Evolutionary conservation across 805 yeast genomes (phyloP).

Genomic region (Starmerella powellii): DNA sequence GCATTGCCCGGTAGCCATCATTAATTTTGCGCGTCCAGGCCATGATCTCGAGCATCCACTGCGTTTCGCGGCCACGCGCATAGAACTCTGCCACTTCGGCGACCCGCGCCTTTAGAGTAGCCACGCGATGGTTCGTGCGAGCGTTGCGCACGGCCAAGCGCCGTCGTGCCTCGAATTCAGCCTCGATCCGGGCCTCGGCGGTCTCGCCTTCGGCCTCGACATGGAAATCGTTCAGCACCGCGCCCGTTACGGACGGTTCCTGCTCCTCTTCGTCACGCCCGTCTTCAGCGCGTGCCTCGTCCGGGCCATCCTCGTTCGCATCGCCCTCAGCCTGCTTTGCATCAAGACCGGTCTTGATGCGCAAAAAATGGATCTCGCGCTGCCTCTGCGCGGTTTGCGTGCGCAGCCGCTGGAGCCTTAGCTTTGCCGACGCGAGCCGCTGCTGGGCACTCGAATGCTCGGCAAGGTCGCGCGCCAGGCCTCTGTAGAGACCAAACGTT

Average conservation of each 20-base stretch:
- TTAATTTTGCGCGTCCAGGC: not conserved
- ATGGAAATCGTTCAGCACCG: not conserved
- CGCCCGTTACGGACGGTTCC: not conserved
- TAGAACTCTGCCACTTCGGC: not conserved
- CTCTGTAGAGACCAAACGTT: slow-evolving; percentile 1
- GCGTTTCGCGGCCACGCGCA: not conserved
- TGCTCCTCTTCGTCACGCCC: not conserved
- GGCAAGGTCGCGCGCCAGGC: slow-evolving; percentile 1
- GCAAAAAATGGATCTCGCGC: no score
- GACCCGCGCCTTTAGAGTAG: not conserved
- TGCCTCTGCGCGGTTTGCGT: not conserved
- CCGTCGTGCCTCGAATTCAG: slow-evolving; percentile 3
- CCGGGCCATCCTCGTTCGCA: not conserved
- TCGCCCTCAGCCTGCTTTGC: not conserved
- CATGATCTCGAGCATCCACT: not conserved
- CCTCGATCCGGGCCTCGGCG: slow-evolving; percentile 1
- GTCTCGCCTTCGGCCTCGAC: slow-evolving; percentile 2
- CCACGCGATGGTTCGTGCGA: not conserved
- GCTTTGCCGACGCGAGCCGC: not conserved
- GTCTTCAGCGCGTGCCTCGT: not conserved
- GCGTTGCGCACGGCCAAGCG: not conserved
- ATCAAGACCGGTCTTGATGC: no score
- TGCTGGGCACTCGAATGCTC: not conserved
- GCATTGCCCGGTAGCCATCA: not conserved
- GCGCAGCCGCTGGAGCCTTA: not conserved